Base-by-base conservation (phyloP, 768 basidiomycete genomes). In the Auricularia auricula-judae region DNA sequence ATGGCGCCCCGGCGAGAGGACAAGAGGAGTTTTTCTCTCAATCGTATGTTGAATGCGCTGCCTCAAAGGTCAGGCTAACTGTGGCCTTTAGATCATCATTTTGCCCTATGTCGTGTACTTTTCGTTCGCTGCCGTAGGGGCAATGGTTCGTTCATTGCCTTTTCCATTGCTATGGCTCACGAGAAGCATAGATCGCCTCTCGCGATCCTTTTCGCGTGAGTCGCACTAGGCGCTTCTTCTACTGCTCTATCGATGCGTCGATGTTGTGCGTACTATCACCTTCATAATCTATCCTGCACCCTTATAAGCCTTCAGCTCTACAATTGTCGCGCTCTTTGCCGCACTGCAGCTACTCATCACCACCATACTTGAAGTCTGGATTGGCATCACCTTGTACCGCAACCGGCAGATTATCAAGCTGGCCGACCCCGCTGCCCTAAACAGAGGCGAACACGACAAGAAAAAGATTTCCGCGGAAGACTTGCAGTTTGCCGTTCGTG, bases 161-260 rank as follows among this genome's bases (percentile, higher is more conserved):
- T 33, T 21, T 8, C 35, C 36, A 18, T 29, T 33, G 54, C 10
- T 34, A 34, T 65, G 36, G 18, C 42, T 11, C 39, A 59, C 34
- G 3, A 43, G 21, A 60, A 12, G 43, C 23, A 64, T 62, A 82
- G 79, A 69, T 80, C 63, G 80, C 80, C 1, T 74, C 76, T 1
- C 68, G 64, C 8, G 69, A 78, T 61, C 77, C 78, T 11, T 61
- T 63, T 1, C 71, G 68, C 1, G 74, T 82, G 16, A 78, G 79
- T 23, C 79, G 81, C n/a, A 74, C 73, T 67, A 76, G 81, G 34
- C 78, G 81, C 4, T 81, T 80, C 66, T 82, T 83, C 68, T 82
- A 82, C 68, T 83, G 82, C 67, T 82, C 81, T 3, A 73, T 82
- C 5, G 66, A 79, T 14, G 74, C 70, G 10, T 36, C 67, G 2